Conservation (phyloP, 176 grass and related monocot genomes). For the Carex scoparia region DNA sequence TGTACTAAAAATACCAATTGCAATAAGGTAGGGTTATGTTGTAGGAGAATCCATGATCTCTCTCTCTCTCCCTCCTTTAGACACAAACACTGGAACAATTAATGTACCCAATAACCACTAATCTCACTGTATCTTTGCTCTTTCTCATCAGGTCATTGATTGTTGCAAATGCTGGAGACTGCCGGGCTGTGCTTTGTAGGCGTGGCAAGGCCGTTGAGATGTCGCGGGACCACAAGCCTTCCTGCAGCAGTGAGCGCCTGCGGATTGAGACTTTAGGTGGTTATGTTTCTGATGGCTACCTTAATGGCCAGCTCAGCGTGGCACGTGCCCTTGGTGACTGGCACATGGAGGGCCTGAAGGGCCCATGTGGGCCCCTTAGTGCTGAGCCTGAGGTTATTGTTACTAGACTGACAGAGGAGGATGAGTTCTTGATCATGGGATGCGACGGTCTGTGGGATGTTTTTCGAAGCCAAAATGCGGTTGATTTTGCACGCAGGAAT, state of each 20-base stretch:
- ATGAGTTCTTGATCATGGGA: conserved; percentile 86
- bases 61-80: background rate
- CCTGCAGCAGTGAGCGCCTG: conserved; percentile 53
- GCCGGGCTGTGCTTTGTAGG: conserved; percentile 80
- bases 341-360: conserved; percentile 92
- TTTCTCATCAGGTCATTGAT: conserved; percentile 58
- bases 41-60: background rate
- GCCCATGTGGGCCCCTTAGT: conserved; percentile 50
- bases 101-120: background rate
- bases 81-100: background rate
- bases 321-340: conserved; percentile 79
- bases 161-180: conserved; percentile 92
- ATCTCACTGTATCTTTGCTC: background rate
- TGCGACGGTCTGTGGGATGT: conserved; percentile 98
- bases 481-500: conserved; percentile 83
- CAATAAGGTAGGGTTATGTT: background rate
- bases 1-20: background rate
- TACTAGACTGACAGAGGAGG: conserved; percentile 63
- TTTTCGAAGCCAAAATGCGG: conserved; percentile 81
- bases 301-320: conserved; percentile 82
- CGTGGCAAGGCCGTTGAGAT: conserved; percentile 76
- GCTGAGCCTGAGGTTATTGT: conserved; percentile 76
- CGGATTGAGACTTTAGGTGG: conserved; percentile 72
- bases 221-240: conserved; percentile 82
- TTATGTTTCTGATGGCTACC: conserved; percentile 70